phyloP scores from a whole-genome alignment of 2,329 filamentous ascomycete genomes.

The Sporothrix pseudoabietina region DNA sequence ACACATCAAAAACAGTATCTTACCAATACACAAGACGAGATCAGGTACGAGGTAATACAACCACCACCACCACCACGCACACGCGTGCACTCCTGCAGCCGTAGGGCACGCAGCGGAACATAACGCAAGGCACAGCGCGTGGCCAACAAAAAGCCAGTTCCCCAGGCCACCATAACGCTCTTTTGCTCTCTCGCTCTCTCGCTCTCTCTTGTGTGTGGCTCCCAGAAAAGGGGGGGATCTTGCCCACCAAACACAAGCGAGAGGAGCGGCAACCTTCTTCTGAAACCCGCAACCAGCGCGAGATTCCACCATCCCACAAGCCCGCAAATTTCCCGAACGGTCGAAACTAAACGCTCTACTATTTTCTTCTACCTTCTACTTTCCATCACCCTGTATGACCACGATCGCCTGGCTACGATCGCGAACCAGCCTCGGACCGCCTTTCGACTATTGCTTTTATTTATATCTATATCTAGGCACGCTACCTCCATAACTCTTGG shows the following conservation, averaged over 20 bases:
- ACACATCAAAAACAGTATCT: neutral
- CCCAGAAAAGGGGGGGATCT: neutral
- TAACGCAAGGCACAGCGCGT: constrained; percentile 1
- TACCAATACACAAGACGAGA: neutral
- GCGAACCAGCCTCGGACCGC: neutral
- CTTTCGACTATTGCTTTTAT: neutral
- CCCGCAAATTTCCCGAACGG: constrained; percentile 27
- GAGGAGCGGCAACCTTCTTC: constrained; percentile 2
- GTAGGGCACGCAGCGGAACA: neutral
- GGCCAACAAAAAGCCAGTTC: neutral
- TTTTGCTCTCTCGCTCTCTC: no score
- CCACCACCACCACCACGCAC: constrained; percentile 14
- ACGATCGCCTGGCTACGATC: neutral
- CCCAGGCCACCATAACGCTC: neutral
- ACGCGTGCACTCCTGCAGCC: neutral
- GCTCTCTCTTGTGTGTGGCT: neutral
- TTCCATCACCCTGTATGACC: neutral
- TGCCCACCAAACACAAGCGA: neutral
- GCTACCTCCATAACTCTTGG: neutral
- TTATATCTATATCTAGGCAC: constrained; percentile 14
- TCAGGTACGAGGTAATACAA: neutral
- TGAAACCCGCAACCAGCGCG: constrained; percentile 22
- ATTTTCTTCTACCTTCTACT: constrained; percentile 1
- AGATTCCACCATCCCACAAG: neutral
- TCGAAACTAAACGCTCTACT: constrained; percentile 19